phyloP scores from a whole-genome alignment of 495 filamentous ascomycete species.

The Daldinia vernicosa region DNA sequence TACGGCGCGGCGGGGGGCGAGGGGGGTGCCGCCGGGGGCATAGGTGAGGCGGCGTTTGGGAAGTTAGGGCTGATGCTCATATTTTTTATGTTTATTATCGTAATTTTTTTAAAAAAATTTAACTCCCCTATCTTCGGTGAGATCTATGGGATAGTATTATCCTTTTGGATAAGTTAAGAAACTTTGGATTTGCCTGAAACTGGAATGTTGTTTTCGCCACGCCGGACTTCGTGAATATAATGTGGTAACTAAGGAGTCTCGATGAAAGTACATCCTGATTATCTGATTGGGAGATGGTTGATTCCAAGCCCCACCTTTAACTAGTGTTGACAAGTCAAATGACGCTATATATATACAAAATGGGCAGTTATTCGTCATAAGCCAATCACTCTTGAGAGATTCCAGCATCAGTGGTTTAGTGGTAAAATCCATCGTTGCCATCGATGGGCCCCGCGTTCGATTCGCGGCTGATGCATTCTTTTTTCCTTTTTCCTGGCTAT shows the following conservation, averaged over 20 bases:
- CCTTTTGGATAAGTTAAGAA: not conserved
- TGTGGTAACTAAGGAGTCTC: not conserved
- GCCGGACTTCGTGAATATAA: not conserved
- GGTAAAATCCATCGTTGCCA: constrained; percentile 65
- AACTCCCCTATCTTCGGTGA: not conserved
- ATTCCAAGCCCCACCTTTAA: not conserved
- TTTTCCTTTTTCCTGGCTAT: not conserved
- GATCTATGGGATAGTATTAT: not conserved
- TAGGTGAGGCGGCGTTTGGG: not conserved
- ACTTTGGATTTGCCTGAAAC: not conserved
- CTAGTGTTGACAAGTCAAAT: not conserved
- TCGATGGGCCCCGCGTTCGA: constrained; percentile 63
- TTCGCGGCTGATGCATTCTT: constrained; percentile 57
- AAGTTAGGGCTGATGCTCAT: not conserved
- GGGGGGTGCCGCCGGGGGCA: constrained; percentile 25
- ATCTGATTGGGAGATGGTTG: not conserved
- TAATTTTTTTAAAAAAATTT: too few relatives aligned
- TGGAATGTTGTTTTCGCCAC: not conserved
- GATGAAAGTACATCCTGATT: not conserved
- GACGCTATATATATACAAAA: not conserved
- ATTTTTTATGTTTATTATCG: not conserved
- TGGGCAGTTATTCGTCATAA: not conserved
- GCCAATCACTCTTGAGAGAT: not conserved
- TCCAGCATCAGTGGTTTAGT: constrained; percentile 58
- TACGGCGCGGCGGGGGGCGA: constrained; percentile 31